These are phyloP conservation scores for Colletotrichum sp. DNA, from an alignment of 2,329 filamentous ascomycete species.

Conservation along the genomic window DNA sequence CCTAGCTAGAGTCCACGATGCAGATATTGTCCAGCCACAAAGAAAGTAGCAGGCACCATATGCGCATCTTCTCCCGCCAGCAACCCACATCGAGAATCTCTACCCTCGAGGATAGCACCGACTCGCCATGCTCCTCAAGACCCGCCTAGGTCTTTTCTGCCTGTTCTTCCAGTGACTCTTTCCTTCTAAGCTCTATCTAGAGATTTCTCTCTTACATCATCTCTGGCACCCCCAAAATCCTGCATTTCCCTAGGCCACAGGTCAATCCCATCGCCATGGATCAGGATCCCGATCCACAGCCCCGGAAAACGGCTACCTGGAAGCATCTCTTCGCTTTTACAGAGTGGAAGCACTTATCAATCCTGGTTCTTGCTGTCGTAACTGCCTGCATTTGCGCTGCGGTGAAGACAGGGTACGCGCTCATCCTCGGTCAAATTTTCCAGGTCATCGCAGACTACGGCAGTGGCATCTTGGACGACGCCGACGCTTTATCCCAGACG, in stretches of 20 bases:
- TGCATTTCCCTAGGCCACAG: not conserved
- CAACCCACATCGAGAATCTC: not conserved
- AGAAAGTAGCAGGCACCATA: not conserved
- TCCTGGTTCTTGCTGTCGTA: slow-evolving; percentile 59
- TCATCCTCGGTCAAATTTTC: slow-evolving; percentile 79
- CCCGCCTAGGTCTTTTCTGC: not conserved
- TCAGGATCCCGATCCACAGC: not conserved
- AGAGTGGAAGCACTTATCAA: slow-evolving; percentile 59
- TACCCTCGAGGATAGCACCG: not conserved
- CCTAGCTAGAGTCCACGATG: not conserved
- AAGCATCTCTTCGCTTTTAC: slow-evolving; percentile 75
- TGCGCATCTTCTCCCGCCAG: not conserved
- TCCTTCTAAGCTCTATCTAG: not conserved
- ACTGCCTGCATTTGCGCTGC: slow-evolving; percentile 65
- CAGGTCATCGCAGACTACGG: slow-evolving; percentile 72
- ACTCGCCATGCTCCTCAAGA: not conserved
- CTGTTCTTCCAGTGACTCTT: not conserved
- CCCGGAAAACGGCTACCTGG: slow-evolving; percentile 30
- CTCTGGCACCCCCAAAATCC: not conserved
- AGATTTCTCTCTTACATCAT: not conserved
- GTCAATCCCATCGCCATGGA: not conserved
- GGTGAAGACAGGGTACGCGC: slow-evolving; percentile 67
- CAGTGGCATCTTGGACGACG: slow-evolving; percentile 50
- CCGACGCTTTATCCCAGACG: slow-evolving; percentile 59
- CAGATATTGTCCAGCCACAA: not conserved